phyloP scores from a whole-genome alignment of 2,329 filamentous ascomycete genomes.

The Knoxdaviesia capensis region DNA sequence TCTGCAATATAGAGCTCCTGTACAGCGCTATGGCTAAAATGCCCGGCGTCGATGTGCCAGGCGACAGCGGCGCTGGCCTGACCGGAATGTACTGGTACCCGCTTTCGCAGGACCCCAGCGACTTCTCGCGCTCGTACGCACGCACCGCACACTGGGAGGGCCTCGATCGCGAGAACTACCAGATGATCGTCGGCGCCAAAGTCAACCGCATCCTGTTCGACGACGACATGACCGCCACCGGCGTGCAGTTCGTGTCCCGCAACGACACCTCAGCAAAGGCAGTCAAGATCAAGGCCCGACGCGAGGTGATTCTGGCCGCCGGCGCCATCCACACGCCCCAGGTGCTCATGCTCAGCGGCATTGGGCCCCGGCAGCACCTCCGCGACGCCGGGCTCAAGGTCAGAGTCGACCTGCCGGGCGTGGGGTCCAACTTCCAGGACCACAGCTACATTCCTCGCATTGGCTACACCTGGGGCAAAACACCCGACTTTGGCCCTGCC shows the following conservation, averaged over 20 bases:
- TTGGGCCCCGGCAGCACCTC: conserved; percentile 22
- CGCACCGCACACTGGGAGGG: conserved; percentile 11
- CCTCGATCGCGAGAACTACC: conserved; percentile 9
- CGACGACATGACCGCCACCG: conserved; percentile 11
- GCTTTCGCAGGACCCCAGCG: conserved; percentile 7
- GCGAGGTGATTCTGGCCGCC: conserved; percentile 27
- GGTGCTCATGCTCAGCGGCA: conserved; percentile 28
- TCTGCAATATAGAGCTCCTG: conserved; percentile 5
- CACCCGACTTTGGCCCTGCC: no score
- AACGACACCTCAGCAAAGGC: not conserved
- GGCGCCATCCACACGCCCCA: conserved; percentile 31
- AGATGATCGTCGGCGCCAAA: conserved; percentile 9
- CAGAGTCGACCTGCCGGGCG: conserved; percentile 29
- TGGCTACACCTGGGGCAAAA: no score
- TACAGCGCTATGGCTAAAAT: conserved; percentile 9
- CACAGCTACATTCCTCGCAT: no score
- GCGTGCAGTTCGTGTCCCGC: conserved; percentile 13
- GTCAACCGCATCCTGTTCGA: conserved; percentile 9
- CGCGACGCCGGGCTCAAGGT: conserved; percentile 20
- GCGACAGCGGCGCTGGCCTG: conserved; percentile 9
- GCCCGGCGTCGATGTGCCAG: conserved; percentile 8
- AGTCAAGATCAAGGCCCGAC: conserved; percentile 11
- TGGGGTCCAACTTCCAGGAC: conserved; percentile 38
- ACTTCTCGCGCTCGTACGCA: conserved; percentile 8
- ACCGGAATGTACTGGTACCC: conserved; percentile 11